Base-by-base conservation (phyloP, 495 filamentous ascomycete genomes). In the Penicillium psychrofluorescens region DNA sequence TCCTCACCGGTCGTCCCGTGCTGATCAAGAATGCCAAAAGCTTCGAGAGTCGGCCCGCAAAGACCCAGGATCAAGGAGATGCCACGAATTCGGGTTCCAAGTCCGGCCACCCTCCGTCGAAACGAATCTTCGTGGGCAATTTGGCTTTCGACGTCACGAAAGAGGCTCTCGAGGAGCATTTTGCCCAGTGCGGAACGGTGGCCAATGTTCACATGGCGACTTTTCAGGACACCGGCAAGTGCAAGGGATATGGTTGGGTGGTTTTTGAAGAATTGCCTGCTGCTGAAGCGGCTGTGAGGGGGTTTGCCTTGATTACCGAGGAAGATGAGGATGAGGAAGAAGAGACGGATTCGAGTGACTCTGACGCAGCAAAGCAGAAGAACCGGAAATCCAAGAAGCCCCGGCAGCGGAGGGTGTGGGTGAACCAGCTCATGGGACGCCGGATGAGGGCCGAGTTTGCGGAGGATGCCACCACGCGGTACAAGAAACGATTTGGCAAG, bases 171-270 rank as follows among this genome's bases (percentile, higher is more conserved):
- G 67, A 77, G 45, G 74, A 81, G 46, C 87, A 95, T 58, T 96
- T 94, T 59, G 70, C 66, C 22, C 84, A 80, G 55, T 96, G 90
- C 55, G 92, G 92, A 34, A 76, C 80, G 38, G 74, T 99, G 43
- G 67, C 72, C 30, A 84, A 84, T 65, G 73, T 90, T 50, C 87
- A 91, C 61, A 67, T 95, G 37, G 94, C 94, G 2, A 95, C 90
- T 0, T 99, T 99, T 57, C 88, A 97, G 61, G 94, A 99, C 56
- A 80, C 83, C 33, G 94, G 92, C 22, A 97, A 97, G 69, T 97
- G 94, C 71, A 96, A 96, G 70, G 92, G 92, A 1, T 99, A 86
- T 71, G 90, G 83, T 13, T 97, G 92, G 86, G 80, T 97, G 38
- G 83, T 84, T 33, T 99, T 97, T 67, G 81, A 82, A 57, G 81